Evolutionary conservation across 257 asterid species (phyloP).

Genomic region (Solanum chiquidenum): DNA sequence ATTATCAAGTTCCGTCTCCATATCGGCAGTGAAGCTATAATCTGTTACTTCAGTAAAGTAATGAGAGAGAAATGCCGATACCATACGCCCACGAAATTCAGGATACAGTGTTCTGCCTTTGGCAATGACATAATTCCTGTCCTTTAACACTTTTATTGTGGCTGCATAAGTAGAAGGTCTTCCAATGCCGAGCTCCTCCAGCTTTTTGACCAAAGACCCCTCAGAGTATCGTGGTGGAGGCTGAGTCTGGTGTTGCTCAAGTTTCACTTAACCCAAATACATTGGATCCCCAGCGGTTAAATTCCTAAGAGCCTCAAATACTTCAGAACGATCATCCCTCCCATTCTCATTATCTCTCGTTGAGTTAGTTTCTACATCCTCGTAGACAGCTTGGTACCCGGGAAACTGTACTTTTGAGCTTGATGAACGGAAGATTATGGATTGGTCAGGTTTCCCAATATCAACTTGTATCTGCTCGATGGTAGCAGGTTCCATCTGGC

Average conservation of each 20-base stretch:
- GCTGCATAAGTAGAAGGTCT: conserved; percentile 92
- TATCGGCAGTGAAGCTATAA: conserved; percentile 88
- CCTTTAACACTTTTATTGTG: conserved; percentile 80
- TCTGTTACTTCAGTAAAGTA: conserved; percentile 89
- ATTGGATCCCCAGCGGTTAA: conserved; percentile 43
- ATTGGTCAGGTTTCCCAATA: conserved; percentile 43
- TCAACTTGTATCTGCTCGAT: conserved; percentile 63
- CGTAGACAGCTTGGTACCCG: conserved; percentile 55
- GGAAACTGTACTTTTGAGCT: conserved; percentile 59
- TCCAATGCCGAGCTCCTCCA: conserved; percentile 98
- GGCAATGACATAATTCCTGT: conserved; percentile 59
- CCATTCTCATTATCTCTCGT: conserved; percentile 27
- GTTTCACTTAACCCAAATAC: conserved; percentile 43
- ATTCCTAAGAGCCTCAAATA: conserved; percentile 40
- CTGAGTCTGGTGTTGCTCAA: conserved; percentile 57
- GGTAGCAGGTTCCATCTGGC: conserved; percentile 87
- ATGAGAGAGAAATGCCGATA: conserved; percentile 74
- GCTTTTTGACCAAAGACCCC: conserved; percentile 66
- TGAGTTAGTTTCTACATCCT: conserved; percentile 48
- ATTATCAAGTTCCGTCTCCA: conserved; percentile 95
- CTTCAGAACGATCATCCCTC: conserved; percentile 14
- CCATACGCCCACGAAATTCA: conserved; percentile 97
- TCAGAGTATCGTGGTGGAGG: conserved; percentile 79
- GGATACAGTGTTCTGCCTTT: conserved; percentile 54
- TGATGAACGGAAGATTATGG: conserved; percentile 52